These are phyloP conservation scores for Mesotaenium endlicherianum DNA, from an alignment of 139 green algal genomes.

Conservation along the genomic window DNA sequence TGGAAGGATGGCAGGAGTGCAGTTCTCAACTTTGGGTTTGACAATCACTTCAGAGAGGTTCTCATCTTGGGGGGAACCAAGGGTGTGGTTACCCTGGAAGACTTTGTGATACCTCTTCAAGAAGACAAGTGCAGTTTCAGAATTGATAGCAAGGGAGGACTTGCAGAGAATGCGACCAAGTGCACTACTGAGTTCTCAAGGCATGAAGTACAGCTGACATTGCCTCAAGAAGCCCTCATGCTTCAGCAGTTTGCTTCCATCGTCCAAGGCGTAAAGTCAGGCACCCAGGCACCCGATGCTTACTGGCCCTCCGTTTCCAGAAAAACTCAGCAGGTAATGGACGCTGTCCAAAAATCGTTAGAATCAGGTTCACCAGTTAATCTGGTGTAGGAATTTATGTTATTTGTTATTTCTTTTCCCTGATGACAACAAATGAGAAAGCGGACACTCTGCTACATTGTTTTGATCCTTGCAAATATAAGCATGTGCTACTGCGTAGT, in stretches of 20 bases:
- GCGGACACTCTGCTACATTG: too few relatives aligned
- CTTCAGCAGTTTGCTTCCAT: background rate
- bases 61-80: background rate
- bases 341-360: too few relatives aligned
- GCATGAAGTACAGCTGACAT: background rate
- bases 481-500: too few relatives aligned
- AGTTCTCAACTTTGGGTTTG: slow-evolving; percentile 20
- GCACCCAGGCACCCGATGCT: too few relatives aligned
- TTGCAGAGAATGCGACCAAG: background rate
- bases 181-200: background rate
- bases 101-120: slow-evolving; percentile 8
- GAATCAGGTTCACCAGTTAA: too few relatives aligned
- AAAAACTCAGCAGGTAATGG: too few relatives aligned
- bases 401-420: too few relatives aligned
- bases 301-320: too few relatives aligned
- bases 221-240: slow-evolving; percentile 20
- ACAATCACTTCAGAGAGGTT: background rate
- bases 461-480: too few relatives aligned
- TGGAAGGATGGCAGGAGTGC: background rate
- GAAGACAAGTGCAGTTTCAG: background rate
- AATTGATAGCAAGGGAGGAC: background rate
- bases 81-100: background rate
- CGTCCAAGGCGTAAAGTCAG: too few relatives aligned
- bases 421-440: too few relatives aligned
- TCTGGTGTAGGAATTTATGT: too few relatives aligned